These are phyloP conservation scores for Chamaenerion angustifolium DNA, from an alignment of 345 rosid genomes.

Conservation along the genomic window DNA sequence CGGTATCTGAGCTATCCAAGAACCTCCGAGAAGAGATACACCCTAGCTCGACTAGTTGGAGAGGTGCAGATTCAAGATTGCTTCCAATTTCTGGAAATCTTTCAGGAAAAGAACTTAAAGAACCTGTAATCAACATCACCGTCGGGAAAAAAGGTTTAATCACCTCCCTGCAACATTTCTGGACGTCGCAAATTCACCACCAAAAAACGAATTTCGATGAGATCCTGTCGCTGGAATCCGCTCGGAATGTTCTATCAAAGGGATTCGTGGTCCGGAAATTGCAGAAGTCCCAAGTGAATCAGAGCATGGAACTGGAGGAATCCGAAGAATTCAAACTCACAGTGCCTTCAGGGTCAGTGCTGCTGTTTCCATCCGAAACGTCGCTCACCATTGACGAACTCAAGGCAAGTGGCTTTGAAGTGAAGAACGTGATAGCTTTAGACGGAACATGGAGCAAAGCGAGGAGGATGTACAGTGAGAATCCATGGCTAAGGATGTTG, in stretches of 20 bases:
- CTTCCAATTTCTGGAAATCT: neutral
- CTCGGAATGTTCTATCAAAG: constrained; percentile 29
- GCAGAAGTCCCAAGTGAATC: constrained; percentile 10
- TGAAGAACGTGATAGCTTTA: constrained; percentile 60
- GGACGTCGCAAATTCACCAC: constrained; percentile 10
- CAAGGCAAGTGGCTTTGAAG: constrained; percentile 22
- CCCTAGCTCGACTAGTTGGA: constrained; percentile 7
- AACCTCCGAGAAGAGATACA: constrained; percentile 8
- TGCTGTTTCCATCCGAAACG: constrained; percentile 49
- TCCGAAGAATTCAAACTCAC: constrained; percentile 36
- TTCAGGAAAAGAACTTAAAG: constrained; percentile 4
- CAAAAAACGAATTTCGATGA: constrained; percentile 20
- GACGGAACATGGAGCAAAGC: constrained; percentile 93
- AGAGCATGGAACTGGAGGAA: constrained; percentile 24
- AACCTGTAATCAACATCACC: constrained; percentile 15
- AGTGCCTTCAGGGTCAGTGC: constrained; percentile 49
- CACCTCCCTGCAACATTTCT: constrained; percentile 12
- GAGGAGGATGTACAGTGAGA: constrained; percentile 58
- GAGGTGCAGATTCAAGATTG: neutral
- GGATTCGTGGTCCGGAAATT: constrained; percentile 52
- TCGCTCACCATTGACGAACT: constrained; percentile 36
- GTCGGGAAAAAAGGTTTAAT: constrained; percentile 35
- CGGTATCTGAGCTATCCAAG: neutral
- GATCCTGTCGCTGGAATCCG: constrained; percentile 25
- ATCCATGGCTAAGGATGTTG: constrained; percentile 78